These are phyloP conservation scores for Diplocarpon rosae DNA, from an alignment of 2,329 filamentous ascomycete genomes.

Conservation along the genomic window DNA sequence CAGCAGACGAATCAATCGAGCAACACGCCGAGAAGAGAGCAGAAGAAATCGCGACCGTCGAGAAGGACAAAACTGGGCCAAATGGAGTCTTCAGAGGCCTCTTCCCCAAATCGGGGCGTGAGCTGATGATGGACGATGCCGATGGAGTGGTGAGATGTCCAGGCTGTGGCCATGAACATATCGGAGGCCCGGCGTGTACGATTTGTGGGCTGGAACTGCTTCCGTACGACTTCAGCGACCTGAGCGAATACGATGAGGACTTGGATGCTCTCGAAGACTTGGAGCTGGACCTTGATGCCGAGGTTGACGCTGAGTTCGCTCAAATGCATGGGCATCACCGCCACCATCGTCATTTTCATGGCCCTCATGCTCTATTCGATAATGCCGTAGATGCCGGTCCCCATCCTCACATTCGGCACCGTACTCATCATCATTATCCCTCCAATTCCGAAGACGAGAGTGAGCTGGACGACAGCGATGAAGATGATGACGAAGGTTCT, in stretches of 20 bases:
- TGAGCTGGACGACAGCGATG: conserved; percentile 9
- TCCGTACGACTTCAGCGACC: conserved; percentile 34
- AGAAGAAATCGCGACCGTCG: conserved; percentile 48
- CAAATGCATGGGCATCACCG: neutral
- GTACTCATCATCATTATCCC: conserved; percentile 8
- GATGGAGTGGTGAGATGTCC: conserved; percentile 52
- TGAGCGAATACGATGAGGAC: conserved; percentile 11
- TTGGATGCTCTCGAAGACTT: conserved; percentile 8
- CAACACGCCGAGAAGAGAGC: conserved; percentile 46
- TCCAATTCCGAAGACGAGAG: conserved; percentile 7
- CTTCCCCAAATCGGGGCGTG: conserved; percentile 13
- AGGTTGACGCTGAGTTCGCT: conserved; percentile 5
- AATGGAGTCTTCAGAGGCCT: conserved; percentile 54
- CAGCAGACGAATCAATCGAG: conserved; percentile 49
- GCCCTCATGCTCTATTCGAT: neutral
- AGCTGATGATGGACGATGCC: conserved; percentile 38
- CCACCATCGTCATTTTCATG: neutral
- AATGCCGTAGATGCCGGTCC: neutral
- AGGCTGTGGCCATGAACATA: conserved; percentile 50
- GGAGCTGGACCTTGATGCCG: conserved; percentile 10
- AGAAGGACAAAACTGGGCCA: conserved; percentile 42
- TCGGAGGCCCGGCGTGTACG: conserved; percentile 42
- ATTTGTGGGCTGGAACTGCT: conserved; percentile 43
- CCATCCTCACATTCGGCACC: conserved; percentile 2
- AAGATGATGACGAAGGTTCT: conserved; percentile 23